These are phyloP conservation scores for Wilcoxina mikolae DNA, from an alignment of 495 filamentous ascomycete species.

Conservation along the genomic window DNA sequence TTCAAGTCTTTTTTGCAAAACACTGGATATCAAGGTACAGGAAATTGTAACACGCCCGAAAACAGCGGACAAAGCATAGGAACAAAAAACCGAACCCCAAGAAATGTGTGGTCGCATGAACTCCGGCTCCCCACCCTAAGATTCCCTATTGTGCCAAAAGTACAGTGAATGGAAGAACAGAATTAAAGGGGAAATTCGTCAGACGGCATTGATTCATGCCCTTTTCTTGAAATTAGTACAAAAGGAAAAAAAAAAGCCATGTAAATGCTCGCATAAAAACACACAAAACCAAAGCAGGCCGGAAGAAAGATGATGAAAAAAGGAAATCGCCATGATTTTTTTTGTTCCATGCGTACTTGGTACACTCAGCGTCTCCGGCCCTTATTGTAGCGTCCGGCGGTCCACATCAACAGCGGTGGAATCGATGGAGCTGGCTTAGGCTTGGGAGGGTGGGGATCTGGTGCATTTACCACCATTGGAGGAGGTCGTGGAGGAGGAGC, in stretches of 20 bases:
- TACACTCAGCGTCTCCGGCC: not conserved
- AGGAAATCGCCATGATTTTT: not conserved
- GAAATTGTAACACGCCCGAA: no score
- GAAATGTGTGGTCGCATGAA: not conserved
- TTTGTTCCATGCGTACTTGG: not conserved
- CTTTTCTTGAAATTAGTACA: not conserved
- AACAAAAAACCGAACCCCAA: no score
- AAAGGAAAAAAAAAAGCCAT: not conserved
- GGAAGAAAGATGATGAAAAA: not conserved
- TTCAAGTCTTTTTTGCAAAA: no score
- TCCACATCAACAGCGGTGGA: slow-evolving; percentile 28
- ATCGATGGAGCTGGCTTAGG: slow-evolving; percentile 14
- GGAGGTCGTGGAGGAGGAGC: slow-evolving; percentile 8
- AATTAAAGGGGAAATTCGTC: not conserved
- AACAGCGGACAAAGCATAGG: no score
- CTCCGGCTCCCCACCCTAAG: not conserved
- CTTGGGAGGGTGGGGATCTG: slow-evolving; percentile 7
- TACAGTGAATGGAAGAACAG: not conserved
- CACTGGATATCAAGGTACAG: no score
- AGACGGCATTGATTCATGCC: not conserved
- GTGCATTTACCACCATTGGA: slow-evolving; percentile 5
- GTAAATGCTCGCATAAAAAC: not conserved
- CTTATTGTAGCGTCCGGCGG: slow-evolving; percentile 23
- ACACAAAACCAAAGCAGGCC: not conserved
- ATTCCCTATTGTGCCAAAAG: not conserved